Percentiles rank a stretch among this genome's conserved stretches.
These are phyloP conservation scores for Typha latifolia DNA, from an alignment of 176 grass and related monocot genomes.

Conservation along the genomic window DNA sequence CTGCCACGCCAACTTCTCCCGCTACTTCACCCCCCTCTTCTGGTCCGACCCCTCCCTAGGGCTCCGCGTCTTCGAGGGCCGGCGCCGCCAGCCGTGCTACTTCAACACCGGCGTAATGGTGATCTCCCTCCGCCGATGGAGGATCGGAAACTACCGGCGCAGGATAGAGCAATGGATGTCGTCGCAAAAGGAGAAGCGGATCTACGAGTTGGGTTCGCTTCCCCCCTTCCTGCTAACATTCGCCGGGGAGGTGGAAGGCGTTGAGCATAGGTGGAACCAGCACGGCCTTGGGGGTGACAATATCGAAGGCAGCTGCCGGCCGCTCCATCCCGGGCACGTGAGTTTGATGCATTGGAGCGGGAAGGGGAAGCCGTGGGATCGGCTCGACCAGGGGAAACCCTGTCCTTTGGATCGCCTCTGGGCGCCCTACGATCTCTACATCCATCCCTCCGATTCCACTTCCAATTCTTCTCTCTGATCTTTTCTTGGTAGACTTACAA, in stretches of 20 bases:
- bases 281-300: constrained; percentile 95
- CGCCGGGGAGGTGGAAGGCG: constrained; percentile 71
- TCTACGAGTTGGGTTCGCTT: constrained; percentile 78
- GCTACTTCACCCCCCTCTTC: constrained; percentile 59
- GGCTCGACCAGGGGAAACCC: constrained; percentile 55
- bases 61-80: constrained; percentile 24
- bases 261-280: constrained; percentile 92
- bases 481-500: neutral
- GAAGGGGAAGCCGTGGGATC: constrained; percentile 85
- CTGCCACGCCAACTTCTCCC: constrained; percentile 60
- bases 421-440: constrained; percentile 68
- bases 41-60: constrained; percentile 46
- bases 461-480: constrained; percentile 6
- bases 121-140: constrained; percentile 63
- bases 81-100: constrained; percentile 47
- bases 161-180: constrained; percentile 73
- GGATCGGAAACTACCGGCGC: constrained; percentile 52
- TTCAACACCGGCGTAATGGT: constrained; percentile 74
- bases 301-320: constrained; percentile 64
- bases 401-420: constrained; percentile 69
- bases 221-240: constrained; percentile 85
- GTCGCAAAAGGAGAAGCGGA: constrained; percentile 58
- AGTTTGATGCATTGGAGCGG: constrained; percentile 94
- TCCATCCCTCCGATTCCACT: constrained; percentile 16
- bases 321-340: constrained; percentile 65